phyloP scores from a whole-genome alignment of 306 rosid species.

The Trichosanthes cucumerina region DNA sequence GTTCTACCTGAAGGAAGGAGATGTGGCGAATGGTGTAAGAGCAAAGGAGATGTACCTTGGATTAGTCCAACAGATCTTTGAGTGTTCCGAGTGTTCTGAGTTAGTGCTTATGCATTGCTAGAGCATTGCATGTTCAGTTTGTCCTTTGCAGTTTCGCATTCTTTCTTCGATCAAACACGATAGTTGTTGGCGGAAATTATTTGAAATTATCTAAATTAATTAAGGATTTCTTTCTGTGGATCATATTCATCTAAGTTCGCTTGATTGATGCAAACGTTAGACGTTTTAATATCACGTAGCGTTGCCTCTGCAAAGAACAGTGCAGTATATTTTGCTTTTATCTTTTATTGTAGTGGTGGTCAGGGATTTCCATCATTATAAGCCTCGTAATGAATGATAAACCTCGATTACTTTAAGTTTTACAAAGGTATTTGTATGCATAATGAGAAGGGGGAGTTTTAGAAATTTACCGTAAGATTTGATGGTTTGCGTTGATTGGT shows the following conservation, averaged over 20 bases:
- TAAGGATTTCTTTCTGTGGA: background rate
- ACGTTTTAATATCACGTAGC: background rate
- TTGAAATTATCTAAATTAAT: background rate
- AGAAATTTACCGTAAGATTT: background rate
- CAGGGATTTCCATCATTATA: background rate
- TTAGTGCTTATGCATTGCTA: background rate
- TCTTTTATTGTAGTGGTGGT: background rate
- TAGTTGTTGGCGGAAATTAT: background rate
- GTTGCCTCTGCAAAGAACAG: background rate
- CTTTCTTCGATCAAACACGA: background rate
- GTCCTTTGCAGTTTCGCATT: background rate
- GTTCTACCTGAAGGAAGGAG: background rate
- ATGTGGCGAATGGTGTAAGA: background rate
- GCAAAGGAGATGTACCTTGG: background rate
- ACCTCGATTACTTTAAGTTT: background rate
- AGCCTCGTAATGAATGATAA: background rate
- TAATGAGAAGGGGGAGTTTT: background rate
- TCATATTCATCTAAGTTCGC: background rate
- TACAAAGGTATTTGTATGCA: background rate
- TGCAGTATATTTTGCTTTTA: background rate
- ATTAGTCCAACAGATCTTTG: background rate
- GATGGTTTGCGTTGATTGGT: slow-evolving; percentile 19
- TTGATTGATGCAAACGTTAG: background rate
- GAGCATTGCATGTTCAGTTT: background rate
- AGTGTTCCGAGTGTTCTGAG: background rate